These are phyloP conservation scores for Clavispora santaluciae DNA, from an alignment of 805 yeast genomes.

Conservation along the genomic window DNA sequence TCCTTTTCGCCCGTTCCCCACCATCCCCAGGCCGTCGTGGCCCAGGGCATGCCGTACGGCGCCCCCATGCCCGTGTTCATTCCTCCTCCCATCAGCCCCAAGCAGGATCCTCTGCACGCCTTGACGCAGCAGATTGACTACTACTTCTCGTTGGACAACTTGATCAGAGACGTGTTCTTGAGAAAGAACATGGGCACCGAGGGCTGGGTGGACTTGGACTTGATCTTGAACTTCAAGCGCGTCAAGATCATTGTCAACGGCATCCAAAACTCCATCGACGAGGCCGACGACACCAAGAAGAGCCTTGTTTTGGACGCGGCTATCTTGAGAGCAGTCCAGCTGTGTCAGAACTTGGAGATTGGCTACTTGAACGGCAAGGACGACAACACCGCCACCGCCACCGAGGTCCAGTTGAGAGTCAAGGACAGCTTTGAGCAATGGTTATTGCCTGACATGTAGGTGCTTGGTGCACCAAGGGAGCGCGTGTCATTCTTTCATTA, in stretches of 20 bases:
- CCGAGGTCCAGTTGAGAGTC: conserved; percentile 57
- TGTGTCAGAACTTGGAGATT: conserved; percentile 49
- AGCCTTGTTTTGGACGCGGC: conserved; percentile 22
- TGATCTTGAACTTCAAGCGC: conserved; percentile 70
- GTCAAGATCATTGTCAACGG: conserved; percentile 52
- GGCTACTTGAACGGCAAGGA: conserved; percentile 32
- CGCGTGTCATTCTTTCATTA: background rate
- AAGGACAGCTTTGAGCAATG: conserved; percentile 56
- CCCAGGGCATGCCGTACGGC: conserved; percentile 13
- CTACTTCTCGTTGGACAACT: conserved; percentile 83
- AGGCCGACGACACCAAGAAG: conserved; percentile 14
- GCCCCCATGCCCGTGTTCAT: conserved; percentile 22
- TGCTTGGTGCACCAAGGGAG: background rate
- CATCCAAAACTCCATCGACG: conserved; percentile 30
- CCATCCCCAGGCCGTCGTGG: conserved; percentile 18
- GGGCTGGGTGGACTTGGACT: conserved; percentile 65
- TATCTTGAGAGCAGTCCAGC: conserved; percentile 50
- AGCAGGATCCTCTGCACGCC: conserved; percentile 42
- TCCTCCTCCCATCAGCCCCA: conserved; percentile 45
- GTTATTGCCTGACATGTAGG: conserved; percentile 49
- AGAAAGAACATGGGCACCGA: conserved; percentile 68
- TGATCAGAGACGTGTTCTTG: conserved; percentile 77
- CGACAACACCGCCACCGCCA: conserved; percentile 28
- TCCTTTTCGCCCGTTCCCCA: conserved; percentile 18
- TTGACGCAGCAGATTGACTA: conserved; percentile 70